Conservation (phyloP, 2,329 filamentous ascomycete genomes). For the Akanthomyces lecanii region DNA sequence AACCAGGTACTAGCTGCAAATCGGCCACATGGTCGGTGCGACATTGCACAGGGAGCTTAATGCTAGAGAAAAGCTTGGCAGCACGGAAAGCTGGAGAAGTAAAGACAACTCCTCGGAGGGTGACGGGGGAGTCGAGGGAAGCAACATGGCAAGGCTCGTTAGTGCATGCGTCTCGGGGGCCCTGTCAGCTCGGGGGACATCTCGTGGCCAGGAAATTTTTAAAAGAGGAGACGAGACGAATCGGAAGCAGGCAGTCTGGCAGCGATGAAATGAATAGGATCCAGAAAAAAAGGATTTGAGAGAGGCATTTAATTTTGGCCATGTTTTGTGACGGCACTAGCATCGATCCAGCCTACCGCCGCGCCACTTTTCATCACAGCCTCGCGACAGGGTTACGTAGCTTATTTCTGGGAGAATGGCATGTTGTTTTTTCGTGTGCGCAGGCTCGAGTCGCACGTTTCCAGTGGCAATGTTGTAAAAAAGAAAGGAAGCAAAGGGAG, state of each 20-base stretch:
- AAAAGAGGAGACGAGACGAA: constrained; percentile 9
- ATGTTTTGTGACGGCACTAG: constrained; percentile 3
- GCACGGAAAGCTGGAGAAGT: constrained; percentile 9
- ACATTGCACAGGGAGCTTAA: constrained; percentile 12
- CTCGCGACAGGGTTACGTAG: background rate
- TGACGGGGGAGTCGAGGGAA: constrained; percentile 15
- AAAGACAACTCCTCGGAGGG: constrained; percentile 6
- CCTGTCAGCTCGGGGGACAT: background rate
- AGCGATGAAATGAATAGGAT: background rate
- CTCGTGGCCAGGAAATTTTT: constrained; percentile 7
- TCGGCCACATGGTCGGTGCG: constrained; percentile 12
- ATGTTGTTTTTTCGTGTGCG: background rate
- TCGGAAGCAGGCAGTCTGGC: constrained; percentile 2
- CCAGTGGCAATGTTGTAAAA: background rate
- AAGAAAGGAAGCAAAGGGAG: background rate
- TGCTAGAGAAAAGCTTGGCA: constrained; percentile 9
- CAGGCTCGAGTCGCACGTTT: background rate
- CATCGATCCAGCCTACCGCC: constrained; percentile 12
- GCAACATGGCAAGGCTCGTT: constrained; percentile 12
- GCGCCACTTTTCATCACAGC: constrained; percentile 14
- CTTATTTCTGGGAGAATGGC: background rate
- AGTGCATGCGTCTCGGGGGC: background rate
- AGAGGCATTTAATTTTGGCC: constrained; percentile 14
- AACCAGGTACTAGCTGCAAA: constrained; percentile 1
- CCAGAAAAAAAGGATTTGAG: background rate